phyloP scores from a whole-genome alignment of 371 early-diverging fungal genomes.

The Actinomortierella ambigua region DNA sequence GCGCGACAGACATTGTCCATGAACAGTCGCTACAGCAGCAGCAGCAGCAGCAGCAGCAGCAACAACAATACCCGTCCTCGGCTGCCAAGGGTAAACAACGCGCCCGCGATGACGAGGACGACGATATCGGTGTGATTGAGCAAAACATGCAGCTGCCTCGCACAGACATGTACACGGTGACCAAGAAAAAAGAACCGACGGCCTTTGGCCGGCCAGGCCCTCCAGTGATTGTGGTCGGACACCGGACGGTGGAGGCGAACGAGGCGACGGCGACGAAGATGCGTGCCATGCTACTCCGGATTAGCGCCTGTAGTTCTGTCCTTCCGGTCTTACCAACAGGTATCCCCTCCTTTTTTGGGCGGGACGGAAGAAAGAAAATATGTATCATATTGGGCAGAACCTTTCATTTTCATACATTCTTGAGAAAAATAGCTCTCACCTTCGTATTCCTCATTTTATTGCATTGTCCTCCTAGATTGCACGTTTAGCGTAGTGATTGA shows the following conservation, averaged over 20 bases:
- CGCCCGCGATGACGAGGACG: not conserved
- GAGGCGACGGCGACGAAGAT: conserved; percentile 22
- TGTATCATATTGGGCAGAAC: not conserved
- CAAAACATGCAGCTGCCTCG: not conserved
- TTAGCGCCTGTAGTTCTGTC: conserved; percentile 18
- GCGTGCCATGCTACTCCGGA: conserved; percentile 30
- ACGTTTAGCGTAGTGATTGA: conserved; percentile 36
- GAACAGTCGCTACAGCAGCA: conserved; percentile 1
- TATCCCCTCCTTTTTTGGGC: not conserved
- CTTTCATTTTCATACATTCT: not conserved
- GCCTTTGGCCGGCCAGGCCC: not conserved
- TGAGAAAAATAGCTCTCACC: not conserved
- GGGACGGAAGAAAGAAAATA: not conserved
- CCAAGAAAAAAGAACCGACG: conserved; percentile 8
- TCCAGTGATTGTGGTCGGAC: not conserved
- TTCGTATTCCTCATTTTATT: not conserved
- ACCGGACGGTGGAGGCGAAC: not conserved
- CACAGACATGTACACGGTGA: not conserved
- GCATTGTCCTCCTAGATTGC: conserved; percentile 1
- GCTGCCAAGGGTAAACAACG: not conserved
- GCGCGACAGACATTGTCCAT: conserved; percentile 5
- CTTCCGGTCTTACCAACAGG: conserved; percentile 16
- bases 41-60: not conserved
- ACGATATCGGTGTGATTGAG: not conserved
- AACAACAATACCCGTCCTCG: too few species aligned